A percentile compares a stretch with the other conserved stretches of the same genome.
phyloP scores from a whole-genome alignment of 2,329 filamentous ascomycete genomes.

The Epicoccum sorghinum region DNA sequence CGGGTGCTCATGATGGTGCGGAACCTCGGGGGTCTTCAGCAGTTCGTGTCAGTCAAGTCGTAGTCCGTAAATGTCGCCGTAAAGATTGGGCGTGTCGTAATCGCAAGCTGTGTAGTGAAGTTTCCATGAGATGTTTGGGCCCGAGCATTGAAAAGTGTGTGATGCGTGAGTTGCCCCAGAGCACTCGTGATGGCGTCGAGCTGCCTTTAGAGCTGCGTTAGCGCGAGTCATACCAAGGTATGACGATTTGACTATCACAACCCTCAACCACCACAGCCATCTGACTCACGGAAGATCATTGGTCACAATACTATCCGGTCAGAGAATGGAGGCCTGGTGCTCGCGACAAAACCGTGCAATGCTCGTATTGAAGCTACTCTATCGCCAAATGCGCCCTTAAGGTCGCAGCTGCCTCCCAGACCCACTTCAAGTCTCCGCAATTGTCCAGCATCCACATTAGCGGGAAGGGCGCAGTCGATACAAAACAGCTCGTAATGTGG shows the following conservation, averaged over 20 bases:
- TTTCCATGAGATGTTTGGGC: slow-evolving; percentile 43
- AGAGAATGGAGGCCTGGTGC: not conserved
- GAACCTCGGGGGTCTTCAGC: slow-evolving; percentile 1
- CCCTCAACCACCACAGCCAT: not conserved
- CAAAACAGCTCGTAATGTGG: not conserved
- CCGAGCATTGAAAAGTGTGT: slow-evolving; percentile 37
- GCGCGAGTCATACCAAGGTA: slow-evolving; percentile 15
- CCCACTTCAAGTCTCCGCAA: not conserved
- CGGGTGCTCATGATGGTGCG: slow-evolving; percentile 42
- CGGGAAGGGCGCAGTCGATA: slow-evolving; percentile 7
- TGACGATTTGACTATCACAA: slow-evolving; percentile 16
- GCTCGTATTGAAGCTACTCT: slow-evolving; percentile 4
- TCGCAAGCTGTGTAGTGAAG: slow-evolving; percentile 25
- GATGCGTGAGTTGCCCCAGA: slow-evolving; percentile 16
- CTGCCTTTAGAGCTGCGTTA: slow-evolving; percentile 14
- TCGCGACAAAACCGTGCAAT: not conserved
- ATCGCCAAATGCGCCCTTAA: slow-evolving; percentile 1
- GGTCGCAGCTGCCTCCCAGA: not conserved
- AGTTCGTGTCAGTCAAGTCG: slow-evolving; percentile 25
- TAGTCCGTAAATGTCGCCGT: slow-evolving; percentile 29
- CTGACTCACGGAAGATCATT: slow-evolving; percentile 9
- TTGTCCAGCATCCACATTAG: not conserved
- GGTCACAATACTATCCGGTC: not conserved
- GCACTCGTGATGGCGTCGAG: slow-evolving; percentile 11
- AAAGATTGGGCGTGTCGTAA: slow-evolving; percentile 32